These are phyloP conservation scores for Plenodomus biglobosus DNA, from an alignment of 2,329 filamentous ascomycete species.

Conservation along the genomic window DNA sequence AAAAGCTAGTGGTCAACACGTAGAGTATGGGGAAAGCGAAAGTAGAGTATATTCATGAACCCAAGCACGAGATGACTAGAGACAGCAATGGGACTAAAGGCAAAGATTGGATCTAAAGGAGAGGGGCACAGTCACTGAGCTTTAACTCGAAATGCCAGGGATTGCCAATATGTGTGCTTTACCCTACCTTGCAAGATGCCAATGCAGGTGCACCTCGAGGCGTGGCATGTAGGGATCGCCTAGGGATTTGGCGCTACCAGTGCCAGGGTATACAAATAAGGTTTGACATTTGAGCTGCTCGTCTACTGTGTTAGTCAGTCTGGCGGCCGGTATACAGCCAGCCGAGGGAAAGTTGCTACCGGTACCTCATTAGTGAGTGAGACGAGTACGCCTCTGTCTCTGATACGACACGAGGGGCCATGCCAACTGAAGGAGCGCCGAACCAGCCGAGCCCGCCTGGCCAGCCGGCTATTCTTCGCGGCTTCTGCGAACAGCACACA, in stretches of 20 bases:
- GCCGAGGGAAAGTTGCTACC: conserved; percentile 8
- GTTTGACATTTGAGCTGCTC: conserved; percentile 11
- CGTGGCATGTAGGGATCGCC: conserved; percentile 17
- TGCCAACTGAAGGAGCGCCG: conserved; percentile 5
- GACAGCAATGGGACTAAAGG: conserved; percentile 1
- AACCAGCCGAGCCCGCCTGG: background rate
- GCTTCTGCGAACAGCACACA: conserved; percentile 1
- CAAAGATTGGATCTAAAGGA: conserved; percentile 3
- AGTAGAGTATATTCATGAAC: conserved; percentile 2
- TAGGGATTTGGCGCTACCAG: conserved; percentile 8
- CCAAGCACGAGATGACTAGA: background rate
- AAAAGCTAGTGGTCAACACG: conserved; percentile 7
- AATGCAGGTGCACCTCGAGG: conserved; percentile 15
- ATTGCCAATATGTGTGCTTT: conserved; percentile 18
- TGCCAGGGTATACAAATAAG: conserved; percentile 14
- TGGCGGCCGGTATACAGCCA: conserved; percentile 16
- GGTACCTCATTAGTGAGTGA: background rate
- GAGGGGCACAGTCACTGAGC: conserved; percentile 5
- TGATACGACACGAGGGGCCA: conserved; percentile 5
- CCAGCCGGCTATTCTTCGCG: background rate
- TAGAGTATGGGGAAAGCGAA: conserved; percentile 6
- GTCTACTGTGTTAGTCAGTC: conserved; percentile 7
- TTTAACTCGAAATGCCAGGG: conserved; percentile 16
- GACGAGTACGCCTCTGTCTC: background rate
- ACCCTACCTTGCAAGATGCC: conserved; percentile 16